A percentile compares a stretch with the other conserved stretches of the same genome.
Conservation (phyloP, 1,139 yeast species). For the Yamadazyma sp. region DNA sequence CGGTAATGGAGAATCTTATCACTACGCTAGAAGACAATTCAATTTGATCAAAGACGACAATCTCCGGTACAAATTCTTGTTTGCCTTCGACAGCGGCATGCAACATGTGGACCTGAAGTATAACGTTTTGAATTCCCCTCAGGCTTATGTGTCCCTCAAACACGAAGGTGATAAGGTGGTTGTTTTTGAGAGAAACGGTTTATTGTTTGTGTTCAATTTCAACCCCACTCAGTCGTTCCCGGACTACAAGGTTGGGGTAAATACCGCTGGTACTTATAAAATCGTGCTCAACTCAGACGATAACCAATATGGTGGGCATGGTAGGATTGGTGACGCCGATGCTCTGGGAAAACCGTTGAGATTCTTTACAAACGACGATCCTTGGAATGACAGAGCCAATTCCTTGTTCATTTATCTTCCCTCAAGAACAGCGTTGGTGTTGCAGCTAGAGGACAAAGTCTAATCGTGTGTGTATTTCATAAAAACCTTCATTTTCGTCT, state of each 20-base stretch:
- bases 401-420: slow-evolving; percentile 84
- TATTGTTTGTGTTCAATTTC: slow-evolving; percentile 84
- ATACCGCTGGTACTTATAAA: slow-evolving; percentile 71
- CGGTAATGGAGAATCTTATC: slow-evolving; percentile 86
- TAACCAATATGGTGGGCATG: slow-evolving; percentile 76
- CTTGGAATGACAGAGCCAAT: slow-evolving; percentile 80
- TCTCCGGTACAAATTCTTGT: slow-evolving; percentile 75
- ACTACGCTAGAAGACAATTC: slow-evolving; percentile 94
- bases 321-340: slow-evolving; percentile 58
- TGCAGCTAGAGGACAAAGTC: slow-evolving; percentile 18
- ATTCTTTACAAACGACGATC: slow-evolving; percentile 68
- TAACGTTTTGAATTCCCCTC: slow-evolving; percentile 73
- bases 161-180: slow-evolving; percentile 86
- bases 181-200: slow-evolving; percentile 85
- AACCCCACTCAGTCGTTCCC: slow-evolving; percentile 81
- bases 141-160: slow-evolving; percentile 85
- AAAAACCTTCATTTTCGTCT: background rate
- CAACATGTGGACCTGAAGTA: slow-evolving; percentile 69
- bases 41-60: slow-evolving; percentile 77
- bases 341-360: slow-evolving; percentile 38
- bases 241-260: slow-evolving; percentile 89
- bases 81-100: slow-evolving; percentile 81
- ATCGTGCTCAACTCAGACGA: slow-evolving; percentile 77
- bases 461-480: background rate
- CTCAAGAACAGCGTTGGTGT: slow-evolving; percentile 72